Percentiles rank a stretch among this genome's conserved stretches.
Conservation (phyloP, 2,329 filamentous ascomycete genomes). For the Aspergillus proliferans region DNA sequence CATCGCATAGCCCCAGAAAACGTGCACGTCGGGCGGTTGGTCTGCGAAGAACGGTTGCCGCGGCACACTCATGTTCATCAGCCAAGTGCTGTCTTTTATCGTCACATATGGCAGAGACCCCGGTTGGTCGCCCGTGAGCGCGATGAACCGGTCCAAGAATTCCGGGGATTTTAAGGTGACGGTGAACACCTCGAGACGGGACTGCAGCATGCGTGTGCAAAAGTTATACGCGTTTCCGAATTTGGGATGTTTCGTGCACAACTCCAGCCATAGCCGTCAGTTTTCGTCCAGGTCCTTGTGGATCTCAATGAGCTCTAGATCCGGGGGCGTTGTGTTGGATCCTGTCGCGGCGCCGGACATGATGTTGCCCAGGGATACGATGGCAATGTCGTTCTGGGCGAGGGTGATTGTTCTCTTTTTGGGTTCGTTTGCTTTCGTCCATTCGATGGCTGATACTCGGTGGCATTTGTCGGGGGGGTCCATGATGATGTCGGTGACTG, state of each 20-base stretch:
- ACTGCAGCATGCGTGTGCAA: slow-evolving; percentile 29
- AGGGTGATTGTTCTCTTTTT: slow-evolving; percentile 16
- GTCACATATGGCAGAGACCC: slow-evolving; percentile 33
- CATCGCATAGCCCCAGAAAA: slow-evolving; percentile 39
- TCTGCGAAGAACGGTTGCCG: slow-evolving; percentile 38
- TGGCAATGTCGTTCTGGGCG: slow-evolving; percentile 29
- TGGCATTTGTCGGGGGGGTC: slow-evolving; percentile 7
- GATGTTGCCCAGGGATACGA: slow-evolving; percentile 36
- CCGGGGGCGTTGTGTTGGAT: slow-evolving; percentile 24
- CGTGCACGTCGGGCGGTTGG: slow-evolving; percentile 28
- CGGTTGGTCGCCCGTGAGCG: slow-evolving; percentile 26
- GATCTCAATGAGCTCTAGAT: slow-evolving; percentile 17
- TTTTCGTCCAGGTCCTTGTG: slow-evolving; percentile 31
- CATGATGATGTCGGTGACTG: slow-evolving; percentile 20
- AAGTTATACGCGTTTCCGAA: slow-evolving; percentile 40
- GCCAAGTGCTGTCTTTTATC: slow-evolving; percentile 37
- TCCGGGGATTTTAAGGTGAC: slow-evolving; percentile 30
- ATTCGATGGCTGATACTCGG: slow-evolving; percentile 20
- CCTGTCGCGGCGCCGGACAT: slow-evolving; percentile 31
- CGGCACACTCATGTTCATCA: slow-evolving; percentile 36
- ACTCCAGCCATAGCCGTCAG: slow-evolving; percentile 39
- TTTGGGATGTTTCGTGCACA: slow-evolving; percentile 28
- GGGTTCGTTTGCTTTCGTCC: slow-evolving; percentile 10
- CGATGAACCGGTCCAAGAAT: slow-evolving; percentile 22
- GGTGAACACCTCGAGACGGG: slow-evolving; percentile 38